Base-by-base conservation (phyloP, 768 basidiomycete genomes). In the Mycena haematopus region DNA sequence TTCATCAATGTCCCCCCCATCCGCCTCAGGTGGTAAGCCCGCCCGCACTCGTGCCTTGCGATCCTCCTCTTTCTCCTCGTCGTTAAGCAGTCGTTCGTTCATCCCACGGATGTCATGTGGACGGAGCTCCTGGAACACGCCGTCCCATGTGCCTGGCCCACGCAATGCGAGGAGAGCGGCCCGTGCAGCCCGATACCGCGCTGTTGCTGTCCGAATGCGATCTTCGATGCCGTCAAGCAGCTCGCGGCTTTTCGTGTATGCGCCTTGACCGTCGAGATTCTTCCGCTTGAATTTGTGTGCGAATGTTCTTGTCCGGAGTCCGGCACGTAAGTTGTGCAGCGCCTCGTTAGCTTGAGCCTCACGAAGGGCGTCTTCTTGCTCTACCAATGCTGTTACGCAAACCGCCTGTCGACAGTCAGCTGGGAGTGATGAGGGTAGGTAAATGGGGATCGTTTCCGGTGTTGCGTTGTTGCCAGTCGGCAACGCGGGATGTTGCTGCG, bases 341-440 rank as follows among this genome's bases (percentile, higher is more conserved):
- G 67, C 68, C 22, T 68, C 67, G 8, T 24, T 40, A 3, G 67
- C 59, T 53, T 71, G 69, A 17, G 67, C 71, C 29, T 51, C 42
- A 2, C 67, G 70, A 6, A 72, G 63, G 15, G 56, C 47, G 25
- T 67, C 62, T 53, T 74, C 69, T 27, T 68, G 65, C 14, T 67
- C 58, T 1, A 42, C 40, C 2, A 73, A 31, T 27, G 56, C 62
- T n/a, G 47, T 6, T 15, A 53, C 19, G 49, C 71, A 73, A 9
- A 57, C 40, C 1, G 15, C 21, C 1, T 51, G 19, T 15, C 52
- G 40, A 22, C 49, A 6, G 2, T 21, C 17, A 13, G 46, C 13
- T 4, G 59, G 17, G 17, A 73, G 56, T 1, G 67, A 57, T 4
- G 71, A 72, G 2, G 73, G 71, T 2, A 73, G 58, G 25, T 65